These are phyloP conservation scores for Pseudopyrenochaeta lycopersici DNA, from an alignment of 2,329 filamentous ascomycete species.

Conservation along the genomic window DNA sequence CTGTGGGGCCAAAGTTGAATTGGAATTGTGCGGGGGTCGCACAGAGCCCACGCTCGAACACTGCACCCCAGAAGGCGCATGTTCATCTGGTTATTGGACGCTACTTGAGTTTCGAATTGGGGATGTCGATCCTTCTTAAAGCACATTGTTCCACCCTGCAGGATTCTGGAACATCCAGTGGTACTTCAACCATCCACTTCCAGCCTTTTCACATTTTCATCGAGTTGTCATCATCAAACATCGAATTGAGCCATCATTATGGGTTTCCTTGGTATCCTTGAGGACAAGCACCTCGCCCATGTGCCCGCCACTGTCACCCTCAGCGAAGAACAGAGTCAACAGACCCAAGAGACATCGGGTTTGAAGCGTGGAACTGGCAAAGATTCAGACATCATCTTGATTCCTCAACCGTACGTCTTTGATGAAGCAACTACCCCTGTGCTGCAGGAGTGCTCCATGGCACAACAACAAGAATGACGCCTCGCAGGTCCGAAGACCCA, in stretches of 20 bases:
- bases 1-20: slow-evolving; percentile 22
- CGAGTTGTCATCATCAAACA: neutral
- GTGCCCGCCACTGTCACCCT: slow-evolving; percentile 47
- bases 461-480: neutral
- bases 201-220: neutral
- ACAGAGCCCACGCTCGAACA: slow-evolving; percentile 12
- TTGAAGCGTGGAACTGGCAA: slow-evolving; percentile 46
- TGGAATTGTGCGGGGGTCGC: slow-evolving; percentile 16
- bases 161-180: neutral
- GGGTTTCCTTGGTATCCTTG: slow-evolving; percentile 45
- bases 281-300: slow-evolving; percentile 44
- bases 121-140: slow-evolving; percentile 13
- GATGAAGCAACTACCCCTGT: no score
- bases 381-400: slow-evolving; percentile 43
- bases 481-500: slow-evolving; percentile 28
- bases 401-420: slow-evolving; percentile 49
- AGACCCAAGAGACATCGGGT: slow-evolving; percentile 22
- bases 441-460: slow-evolving; percentile 2
- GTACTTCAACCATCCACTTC: neutral
- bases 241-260: slow-evolving; percentile 21
- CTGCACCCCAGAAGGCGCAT: no score
- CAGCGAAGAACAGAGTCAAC: slow-evolving; percentile 31
- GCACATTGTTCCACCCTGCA: neutral
- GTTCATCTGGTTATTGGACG: slow-evolving; percentile 4
- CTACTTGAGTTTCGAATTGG: neutral